Base-by-base conservation (phyloP, 208 protist genomes). In the Giardia duodenalis region DNA sequence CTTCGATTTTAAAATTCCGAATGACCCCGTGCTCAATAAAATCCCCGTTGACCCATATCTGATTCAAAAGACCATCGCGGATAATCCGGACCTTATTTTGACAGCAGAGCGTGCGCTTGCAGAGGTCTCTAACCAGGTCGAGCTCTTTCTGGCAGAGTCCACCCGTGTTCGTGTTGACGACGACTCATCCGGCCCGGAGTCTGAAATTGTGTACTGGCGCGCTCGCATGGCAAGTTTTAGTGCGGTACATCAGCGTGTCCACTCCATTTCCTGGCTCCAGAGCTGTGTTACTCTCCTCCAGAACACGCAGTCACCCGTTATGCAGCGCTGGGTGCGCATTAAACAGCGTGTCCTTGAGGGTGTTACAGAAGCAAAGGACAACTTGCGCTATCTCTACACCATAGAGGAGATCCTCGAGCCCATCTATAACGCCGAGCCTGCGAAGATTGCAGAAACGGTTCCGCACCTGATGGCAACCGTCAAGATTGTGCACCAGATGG, bases 281-380 rank as follows among this genome's bases (percentile, higher is more conserved):
- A 95, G 95, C 30, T 96, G 96, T 44, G 93, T 98, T 86, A 95
- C 96, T 92, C 97, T 98, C 93, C 95, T 98, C 10, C 94, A 96
- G 67, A 95, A 97, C 67, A 95, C 96, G 43, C 95, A 96, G 91
- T 96, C 95, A 92, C 93, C 95, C 2, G 88, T 97, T 30, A 93
- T 98, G 44, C 92, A 94, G 92, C 94, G 94, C n/a, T 99, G 97
- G 97, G 92, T 93, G 0, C 95, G 96, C 76, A 95, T 96, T 92
- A 97, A 98, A 93, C 93, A 95, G 22, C 92, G 90, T 43, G 95
- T 99, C 47, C 98, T 97, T 0, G 97, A 99, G 90, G 96, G 95
- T 44, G 93, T 97, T n/a, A 96, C 97, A 48, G 97, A 99, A 96
- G 97, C 98, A 10, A 98, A 98, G 93, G 98, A 99, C 94, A 99